Evolutionary conservation across 1,284 basidiomycete genomes (phyloP), one percentile per base, ranked within the genome.

Genomic region (Cryptococcus sp.): DNA sequence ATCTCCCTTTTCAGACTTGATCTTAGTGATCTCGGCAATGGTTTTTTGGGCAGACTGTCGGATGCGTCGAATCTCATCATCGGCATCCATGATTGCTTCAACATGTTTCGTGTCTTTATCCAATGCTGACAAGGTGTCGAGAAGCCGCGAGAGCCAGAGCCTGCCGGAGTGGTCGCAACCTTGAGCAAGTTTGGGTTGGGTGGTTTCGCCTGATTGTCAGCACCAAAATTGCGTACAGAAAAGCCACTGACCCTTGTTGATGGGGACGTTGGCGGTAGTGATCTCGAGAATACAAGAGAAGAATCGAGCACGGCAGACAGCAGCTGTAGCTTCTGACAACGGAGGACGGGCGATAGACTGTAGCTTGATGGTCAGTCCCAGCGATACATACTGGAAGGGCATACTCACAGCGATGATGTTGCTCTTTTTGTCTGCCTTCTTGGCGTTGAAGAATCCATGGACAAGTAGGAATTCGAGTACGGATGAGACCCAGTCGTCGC

Each of bases 381-480:
- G 9, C 32, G 32, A 34, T 16, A 34, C 32, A 9, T n/a, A n/a
- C 32, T 34, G 10, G 9, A 34, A 25, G 2, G 9, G n/a, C 2
- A 11, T 39, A 80, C 84, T 57, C 72, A 91, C 88, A 62, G 81
- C 80, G 51, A 73, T 60, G 56, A 85, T 78, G 1, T 76, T 53
- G 58, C 80, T 85, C 68, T 86, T 88, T 63, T 85, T 83, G 50
- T 84, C 82, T 64, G 83, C 84, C 76, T 88, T 91, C 61, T 82
- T 76, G 42, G 84, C 76, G 25, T 74, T 66, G 70, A 92, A 96
- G 55, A 93, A 82, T 0, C 91, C 92, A 63, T 94, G 82, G 4
- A 91, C 82, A 45, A 82, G 77, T 36, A 97, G 78, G 82, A 91
- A 94, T 58, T 91, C 83, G 37, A 98, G 78, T 45, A 92, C 77